Percentiles rank a stretch among this genome's conserved stretches.
Conservation (phyloP, 2,329 filamentous ascomycete species). For the Rasamsonia emersonii region DNA sequence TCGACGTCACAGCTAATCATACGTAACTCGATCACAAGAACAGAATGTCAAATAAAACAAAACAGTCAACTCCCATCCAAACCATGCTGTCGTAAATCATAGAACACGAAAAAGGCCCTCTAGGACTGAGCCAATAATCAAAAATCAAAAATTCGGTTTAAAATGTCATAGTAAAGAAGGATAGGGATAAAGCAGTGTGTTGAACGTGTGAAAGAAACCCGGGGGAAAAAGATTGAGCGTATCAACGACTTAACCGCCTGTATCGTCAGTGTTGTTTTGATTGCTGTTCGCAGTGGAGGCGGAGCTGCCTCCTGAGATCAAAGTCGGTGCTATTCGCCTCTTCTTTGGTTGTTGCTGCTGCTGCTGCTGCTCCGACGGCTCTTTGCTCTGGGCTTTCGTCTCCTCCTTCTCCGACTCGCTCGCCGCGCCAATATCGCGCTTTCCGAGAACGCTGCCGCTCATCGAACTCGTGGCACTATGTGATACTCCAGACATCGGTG, state of each 20-base stretch:
- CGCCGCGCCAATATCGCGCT: constrained; percentile 36
- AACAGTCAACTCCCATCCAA: too few relatives aligned
- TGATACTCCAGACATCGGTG: constrained; percentile 50
- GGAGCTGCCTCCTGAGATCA: constrained; percentile 34
- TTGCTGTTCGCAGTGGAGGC: constrained; percentile 6
- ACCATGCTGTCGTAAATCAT: not conserved
- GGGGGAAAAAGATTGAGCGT: too few relatives aligned
- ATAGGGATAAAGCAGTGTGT: too few relatives aligned
- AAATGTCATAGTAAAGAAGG: too few relatives aligned
- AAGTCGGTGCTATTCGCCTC: constrained; percentile 61
- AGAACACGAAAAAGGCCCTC: too few relatives aligned
- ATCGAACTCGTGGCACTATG: constrained; percentile 50
- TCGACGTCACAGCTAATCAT: too few relatives aligned
- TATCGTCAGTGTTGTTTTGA: constrained; percentile 6
- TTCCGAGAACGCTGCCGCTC: constrained; percentile 46
- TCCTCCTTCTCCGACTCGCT: constrained; percentile 41
- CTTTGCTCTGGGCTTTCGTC: constrained; percentile 29
- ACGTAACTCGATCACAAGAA: too few relatives aligned
- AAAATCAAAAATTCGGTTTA: too few relatives aligned
- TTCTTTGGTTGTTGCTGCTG: constrained; percentile 52
- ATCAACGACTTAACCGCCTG: constrained; percentile 13
- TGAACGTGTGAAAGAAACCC: too few relatives aligned
- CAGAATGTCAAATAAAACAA: too few relatives aligned
- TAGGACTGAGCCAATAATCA: too few relatives aligned
- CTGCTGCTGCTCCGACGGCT: constrained; percentile 24